Conservation (phyloP, 495 filamentous ascomycete species). For the Alectoria sarmentosa region DNA sequence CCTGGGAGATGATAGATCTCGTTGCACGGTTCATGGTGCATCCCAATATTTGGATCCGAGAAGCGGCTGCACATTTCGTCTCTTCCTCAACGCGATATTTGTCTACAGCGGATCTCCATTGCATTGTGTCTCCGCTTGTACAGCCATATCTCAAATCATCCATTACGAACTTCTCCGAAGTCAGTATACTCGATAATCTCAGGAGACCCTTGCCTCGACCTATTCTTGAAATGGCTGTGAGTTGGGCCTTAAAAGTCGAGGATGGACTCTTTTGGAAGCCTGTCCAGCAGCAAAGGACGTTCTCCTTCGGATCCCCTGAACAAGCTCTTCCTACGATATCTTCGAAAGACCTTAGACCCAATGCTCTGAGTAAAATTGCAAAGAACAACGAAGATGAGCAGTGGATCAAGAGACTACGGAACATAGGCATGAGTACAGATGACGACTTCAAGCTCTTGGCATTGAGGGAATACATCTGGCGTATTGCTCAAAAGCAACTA, state of each 20-base stretch:
- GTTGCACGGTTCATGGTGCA: slow-evolving; percentile 82
- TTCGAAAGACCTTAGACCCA: slow-evolving; percentile 34
- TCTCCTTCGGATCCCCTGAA: slow-evolving; percentile 52
- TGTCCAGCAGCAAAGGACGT: slow-evolving; percentile 55
- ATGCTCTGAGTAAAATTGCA: slow-evolving; percentile 30
- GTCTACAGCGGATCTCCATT: slow-evolving; percentile 74
- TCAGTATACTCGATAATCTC: slow-evolving; percentile 69
- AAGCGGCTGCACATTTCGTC: slow-evolving; percentile 78
- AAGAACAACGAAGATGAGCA: slow-evolving; percentile 96
- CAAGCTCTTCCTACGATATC: slow-evolving; percentile 39
- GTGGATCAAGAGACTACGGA: slow-evolving; percentile 79
- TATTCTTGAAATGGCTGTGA: slow-evolving; percentile 76
- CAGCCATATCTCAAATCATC: slow-evolving; percentile 72
- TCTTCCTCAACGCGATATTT: slow-evolving; percentile 67
- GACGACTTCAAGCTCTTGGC: slow-evolving; percentile 88
- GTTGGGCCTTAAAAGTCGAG: slow-evolving; percentile 78
- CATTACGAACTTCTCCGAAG: slow-evolving; percentile 58
- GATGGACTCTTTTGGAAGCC: slow-evolving; percentile 81
- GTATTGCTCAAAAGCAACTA: slow-evolving; percentile 61
- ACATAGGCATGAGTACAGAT: slow-evolving; percentile 71
- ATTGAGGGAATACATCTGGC: slow-evolving; percentile 88
- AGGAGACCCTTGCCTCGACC: slow-evolving; percentile 74
- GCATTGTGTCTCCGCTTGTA: slow-evolving; percentile 72
- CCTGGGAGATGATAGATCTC: slow-evolving; percentile 78
- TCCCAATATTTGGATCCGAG: slow-evolving; percentile 90